Percentiles rank a stretch among this genome's conserved stretches.
Conservation (phyloP, 2,329 filamentous ascomycete genomes). For the Aureobasidium lini region DNA sequence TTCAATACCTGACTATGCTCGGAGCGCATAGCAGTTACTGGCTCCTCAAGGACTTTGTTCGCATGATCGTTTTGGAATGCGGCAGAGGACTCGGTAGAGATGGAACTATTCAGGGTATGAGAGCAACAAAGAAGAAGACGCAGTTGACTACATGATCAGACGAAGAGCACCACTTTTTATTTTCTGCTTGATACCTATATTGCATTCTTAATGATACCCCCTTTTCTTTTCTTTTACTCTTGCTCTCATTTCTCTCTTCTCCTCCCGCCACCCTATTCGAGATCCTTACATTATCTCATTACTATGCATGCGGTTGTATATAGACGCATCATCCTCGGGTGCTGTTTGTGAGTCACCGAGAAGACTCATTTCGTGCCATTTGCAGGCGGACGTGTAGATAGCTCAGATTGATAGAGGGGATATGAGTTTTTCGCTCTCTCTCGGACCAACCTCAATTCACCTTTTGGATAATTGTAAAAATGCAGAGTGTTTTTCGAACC, state of each 20-base stretch:
- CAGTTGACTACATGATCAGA: background rate
- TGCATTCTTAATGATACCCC: background rate
- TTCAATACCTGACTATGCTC: constrained; percentile 96
- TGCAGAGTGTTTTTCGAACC: no score
- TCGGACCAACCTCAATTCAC: no score
- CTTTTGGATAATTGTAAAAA: no score
- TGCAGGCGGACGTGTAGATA: no score
- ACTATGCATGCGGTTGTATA: no score
- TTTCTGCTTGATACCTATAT: background rate
- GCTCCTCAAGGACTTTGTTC: constrained; percentile 78
- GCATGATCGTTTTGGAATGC: constrained; percentile 82
- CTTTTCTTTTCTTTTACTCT: background rate
- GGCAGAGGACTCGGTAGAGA: constrained; percentile 64
- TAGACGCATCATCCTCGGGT: no score
- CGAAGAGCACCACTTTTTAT: background rate
- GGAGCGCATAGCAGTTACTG: constrained; percentile 94
- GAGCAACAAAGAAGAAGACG: constrained; percentile 46
- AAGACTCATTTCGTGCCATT: no score
- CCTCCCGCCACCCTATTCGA: background rate
- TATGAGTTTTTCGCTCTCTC: no score
- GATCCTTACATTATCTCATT: no score
- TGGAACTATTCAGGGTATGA: constrained; percentile 46
- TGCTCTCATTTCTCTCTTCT: background rate
- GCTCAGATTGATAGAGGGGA: no score
- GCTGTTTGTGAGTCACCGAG: no score